These are phyloP conservation scores for Botryotinia calthae DNA, from an alignment of 2,329 filamentous ascomycete genomes.

Conservation along the genomic window DNA sequence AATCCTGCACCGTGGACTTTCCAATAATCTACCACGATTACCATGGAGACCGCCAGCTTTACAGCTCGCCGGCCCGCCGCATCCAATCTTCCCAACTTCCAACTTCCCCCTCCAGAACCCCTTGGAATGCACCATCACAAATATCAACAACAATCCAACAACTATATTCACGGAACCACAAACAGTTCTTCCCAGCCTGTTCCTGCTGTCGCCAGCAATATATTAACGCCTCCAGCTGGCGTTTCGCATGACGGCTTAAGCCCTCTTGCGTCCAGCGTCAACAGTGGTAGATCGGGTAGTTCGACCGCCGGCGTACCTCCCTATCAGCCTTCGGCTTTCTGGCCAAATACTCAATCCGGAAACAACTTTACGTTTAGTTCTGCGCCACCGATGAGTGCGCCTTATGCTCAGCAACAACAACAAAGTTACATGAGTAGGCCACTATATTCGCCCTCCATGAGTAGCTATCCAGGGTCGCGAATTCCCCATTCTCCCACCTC, in stretches of 20 bases:
- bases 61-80: slow-evolving; percentile 69
- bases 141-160: slow-evolving; percentile 30
- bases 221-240: slow-evolving; percentile 47
- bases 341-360: slow-evolving; percentile 48
- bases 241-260: slow-evolving; percentile 58
- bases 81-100: slow-evolving; percentile 65
- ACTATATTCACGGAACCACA: slow-evolving; percentile 53
- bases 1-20: slow-evolving; percentile 30
- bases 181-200: slow-evolving; percentile 41
- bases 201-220: slow-evolving; percentile 41
- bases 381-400: slow-evolving; percentile 41
- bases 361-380: slow-evolving; percentile 55
- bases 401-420: slow-evolving; percentile 36
- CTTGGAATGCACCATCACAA: slow-evolving; percentile 46
- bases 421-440: slow-evolving; percentile 46
- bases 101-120: slow-evolving; percentile 61
- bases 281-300: slow-evolving; percentile 57
- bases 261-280: slow-evolving; percentile 59
- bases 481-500: slow-evolving; percentile 58
- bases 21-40: slow-evolving; percentile 32
- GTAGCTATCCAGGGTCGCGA: slow-evolving; percentile 47
- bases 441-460: slow-evolving; percentile 57
- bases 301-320: slow-evolving; percentile 56
- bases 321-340: slow-evolving; percentile 60
- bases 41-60: slow-evolving; percentile 63